phyloP scores from a whole-genome alignment of 2,329 filamentous ascomycete genomes.

The Neofusicoccum sp. region DNA sequence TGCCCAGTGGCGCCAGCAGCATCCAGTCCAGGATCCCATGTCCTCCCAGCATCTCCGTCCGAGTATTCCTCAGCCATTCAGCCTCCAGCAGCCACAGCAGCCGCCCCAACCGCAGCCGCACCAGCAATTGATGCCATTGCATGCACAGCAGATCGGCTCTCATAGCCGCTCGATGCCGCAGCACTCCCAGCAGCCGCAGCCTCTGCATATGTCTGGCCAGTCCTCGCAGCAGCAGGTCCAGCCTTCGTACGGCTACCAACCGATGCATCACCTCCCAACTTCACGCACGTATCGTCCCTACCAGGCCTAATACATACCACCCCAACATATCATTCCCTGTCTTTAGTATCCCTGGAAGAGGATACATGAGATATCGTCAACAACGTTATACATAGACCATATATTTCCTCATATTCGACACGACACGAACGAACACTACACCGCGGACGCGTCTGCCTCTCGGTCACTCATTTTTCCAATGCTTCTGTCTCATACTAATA shows the following conservation, averaged over 20 bases:
- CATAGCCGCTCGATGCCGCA: not conserved
- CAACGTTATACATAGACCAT: not conserved
- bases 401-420: not conserved
- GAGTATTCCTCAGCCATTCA: constrained; percentile 2
- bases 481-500: constrained; percentile 2
- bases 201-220: not conserved
- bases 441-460: not conserved
- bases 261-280: not conserved
- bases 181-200: not conserved
- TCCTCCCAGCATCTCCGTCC: constrained; percentile 3
- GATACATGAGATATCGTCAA: not conserved
- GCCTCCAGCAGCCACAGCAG: constrained; percentile 1
- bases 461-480: not conserved
- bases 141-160: not conserved
- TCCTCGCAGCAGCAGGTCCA: not conserved
- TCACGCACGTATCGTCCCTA: constrained; percentile 7
- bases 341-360: not conserved
- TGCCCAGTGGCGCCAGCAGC: constrained; percentile 12
- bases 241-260: not conserved
- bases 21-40: constrained; percentile 9
- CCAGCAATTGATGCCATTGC: not conserved
- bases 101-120: not conserved
- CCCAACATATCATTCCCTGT: not conserved
- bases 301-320: not conserved
- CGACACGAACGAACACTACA: not conserved